Evolutionary conservation across 2,329 filamentous ascomycete genomes (phyloP), one percentile per base, ranked within the genome.

Genomic region (Diplodia sapinea): DNA sequence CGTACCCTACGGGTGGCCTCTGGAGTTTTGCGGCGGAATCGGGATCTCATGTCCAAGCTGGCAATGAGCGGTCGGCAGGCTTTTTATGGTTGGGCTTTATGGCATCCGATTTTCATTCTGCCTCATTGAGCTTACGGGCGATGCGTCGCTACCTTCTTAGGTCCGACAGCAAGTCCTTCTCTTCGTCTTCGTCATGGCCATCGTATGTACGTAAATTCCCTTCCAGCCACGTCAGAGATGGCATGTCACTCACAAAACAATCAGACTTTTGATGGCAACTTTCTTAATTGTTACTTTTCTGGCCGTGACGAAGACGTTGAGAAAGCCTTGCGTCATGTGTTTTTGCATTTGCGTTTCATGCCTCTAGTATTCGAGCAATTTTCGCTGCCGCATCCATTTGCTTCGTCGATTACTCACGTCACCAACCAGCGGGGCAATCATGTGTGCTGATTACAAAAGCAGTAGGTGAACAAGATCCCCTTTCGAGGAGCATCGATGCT

Each of bases 401-500:
- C 55, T 68, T 69, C 40, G 23, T 69, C 69, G 67, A 40, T 61
- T 31, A 61, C 56, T 17, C 17, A 12, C 29, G n/a, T 50, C 31
- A 20, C 23, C 15, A 49, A 56, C 43, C 66, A 55, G n/a, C 17
- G 36, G 23, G 15, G 20, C 33, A 12, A 26, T 36, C 13, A 43
- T 40, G 66, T 51, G 6, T 59, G 81, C 83, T 86, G 80, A 86
- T 77, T 73, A 36, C 47, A n/a, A 5, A n/a, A 64, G 43, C 66
- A 68, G 57, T 64, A 38, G 54, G 57, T 26, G 66, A 68, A 13
- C 57, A 68, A 23, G 66, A 68, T 29, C 59, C 66, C 15, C 50
- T 68, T 13, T 84, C 83, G 2, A 82, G 83, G 52, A 88, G 86
- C n/a, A 86, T 92, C 50, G 89, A 91, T 75, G 88, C 88, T 3